Evolutionary conservation across 2,329 filamentous ascomycete genomes (phyloP), one percentile per base, ranked within the genome.

Genomic region (Pyrenochaeta sp.): DNA sequence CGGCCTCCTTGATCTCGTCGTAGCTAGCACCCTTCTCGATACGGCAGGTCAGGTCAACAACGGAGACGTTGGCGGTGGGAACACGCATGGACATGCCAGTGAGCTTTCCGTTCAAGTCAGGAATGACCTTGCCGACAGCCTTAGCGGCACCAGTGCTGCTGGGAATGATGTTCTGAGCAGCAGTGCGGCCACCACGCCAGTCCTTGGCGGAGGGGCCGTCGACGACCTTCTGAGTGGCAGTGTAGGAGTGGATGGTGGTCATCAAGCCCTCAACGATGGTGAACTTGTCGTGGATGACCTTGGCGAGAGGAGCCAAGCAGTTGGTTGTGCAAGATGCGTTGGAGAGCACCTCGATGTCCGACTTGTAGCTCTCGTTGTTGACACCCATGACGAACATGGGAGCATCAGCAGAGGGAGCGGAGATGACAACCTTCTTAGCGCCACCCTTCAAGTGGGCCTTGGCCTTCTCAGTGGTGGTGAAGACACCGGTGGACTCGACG

Each of bases 261-360:
- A 99, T 99, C 77, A 98, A 90, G 88, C 94, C 95, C 89, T 99
- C 95, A 78, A 97, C 83, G 81, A 99, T 95, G 82, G 87, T 90
- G 86, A 90, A 99, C 84, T 97, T 96, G 88, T 98, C 94, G 89
- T 99, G 86, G 85, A 99, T 89, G 79, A 98, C 93, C 91, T 98
- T 99, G 86, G 95, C 95, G 69, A 99, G 91, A 80, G 95, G 95
- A 82, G 95, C 95, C 83, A 99, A 85, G 90, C 95, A 98, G 92
- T 99, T 99, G 88, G 95, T 98, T 82, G 95, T 99, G 92, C 95
- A 98, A 74, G 95, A 98, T 76, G 95, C 95, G 87, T 99, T 99
- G 85, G 95, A 98, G 85, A 98, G 92, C 81, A 99, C 90, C 76
- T 92, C 85, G 82, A 95, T 88, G 80, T 91, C 91, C 80, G 90